Evolutionary conservation across 2,329 filamentous ascomycete genomes (phyloP).

Genomic region (Talaromyces sp.): DNA sequence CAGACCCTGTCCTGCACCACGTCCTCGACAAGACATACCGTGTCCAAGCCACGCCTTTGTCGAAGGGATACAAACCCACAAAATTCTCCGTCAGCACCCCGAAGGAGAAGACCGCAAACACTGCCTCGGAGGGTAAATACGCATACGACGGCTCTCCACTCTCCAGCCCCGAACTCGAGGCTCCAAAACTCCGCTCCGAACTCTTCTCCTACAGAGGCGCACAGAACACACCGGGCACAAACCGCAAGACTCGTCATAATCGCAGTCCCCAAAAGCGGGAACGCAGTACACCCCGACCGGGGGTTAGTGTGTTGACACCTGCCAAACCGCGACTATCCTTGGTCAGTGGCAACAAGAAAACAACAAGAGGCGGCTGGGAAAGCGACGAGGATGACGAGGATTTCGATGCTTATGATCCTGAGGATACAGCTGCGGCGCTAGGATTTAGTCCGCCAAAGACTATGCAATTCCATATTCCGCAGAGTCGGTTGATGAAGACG

Average conservation of each 20-base stretch:
- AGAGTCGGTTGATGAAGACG: constrained; percentile 48
- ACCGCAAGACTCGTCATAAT: constrained; percentile 30
- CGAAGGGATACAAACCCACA: constrained; percentile 39
- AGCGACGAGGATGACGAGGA: constrained; percentile 59
- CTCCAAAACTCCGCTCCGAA: constrained; percentile 78
- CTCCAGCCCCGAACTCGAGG: constrained; percentile 73
- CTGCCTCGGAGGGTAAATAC: constrained; percentile 23
- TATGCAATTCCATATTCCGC: constrained; percentile 53
- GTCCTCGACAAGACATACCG: constrained; percentile 96
- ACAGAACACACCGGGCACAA: constrained; percentile 55
- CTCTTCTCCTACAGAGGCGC: constrained; percentile 87
- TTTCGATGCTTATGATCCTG: constrained; percentile 49
- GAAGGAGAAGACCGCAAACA: constrained; percentile 22
- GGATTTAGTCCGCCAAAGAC: constrained; percentile 86
- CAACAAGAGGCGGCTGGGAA: constrained; percentile 59
- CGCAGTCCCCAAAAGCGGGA: constrained; percentile 16
- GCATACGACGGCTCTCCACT: constrained; percentile 51
- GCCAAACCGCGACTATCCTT: constrained; percentile 30
- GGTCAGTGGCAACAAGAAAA: constrained; percentile 27
- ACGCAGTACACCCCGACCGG: constrained; percentile 62
- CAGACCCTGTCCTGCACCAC: constrained; percentile 79
- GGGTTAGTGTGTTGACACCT: constrained; percentile 82
- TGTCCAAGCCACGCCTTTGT: constrained; percentile 84
- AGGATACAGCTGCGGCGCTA: constrained; percentile 53
- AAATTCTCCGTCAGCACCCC: constrained; percentile 32